Conservation (phyloP, 2,329 filamentous ascomycete genomes). For the Trichoderma hamatum region DNA sequence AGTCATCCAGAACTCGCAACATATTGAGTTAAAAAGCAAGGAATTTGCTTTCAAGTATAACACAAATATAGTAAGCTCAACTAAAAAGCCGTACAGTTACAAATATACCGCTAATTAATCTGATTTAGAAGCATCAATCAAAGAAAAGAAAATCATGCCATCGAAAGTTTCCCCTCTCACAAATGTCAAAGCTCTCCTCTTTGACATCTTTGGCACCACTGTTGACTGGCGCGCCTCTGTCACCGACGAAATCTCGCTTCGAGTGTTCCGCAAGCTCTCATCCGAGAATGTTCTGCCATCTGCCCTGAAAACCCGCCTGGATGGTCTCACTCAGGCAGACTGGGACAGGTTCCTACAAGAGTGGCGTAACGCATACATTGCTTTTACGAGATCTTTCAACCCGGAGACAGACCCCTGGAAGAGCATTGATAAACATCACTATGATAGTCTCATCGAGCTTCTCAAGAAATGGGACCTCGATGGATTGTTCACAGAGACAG, state of each 20-base stretch:
- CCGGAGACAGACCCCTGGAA: constrained; percentile 58
- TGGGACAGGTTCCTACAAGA: constrained; percentile 69
- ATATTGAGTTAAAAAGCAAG: not conserved
- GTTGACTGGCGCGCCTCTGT: constrained; percentile 78
- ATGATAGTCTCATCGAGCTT: constrained; percentile 61
- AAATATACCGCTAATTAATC: not conserved
- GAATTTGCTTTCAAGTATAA: not conserved
- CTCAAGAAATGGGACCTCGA: constrained; percentile 58
- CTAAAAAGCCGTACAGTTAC: not conserved
- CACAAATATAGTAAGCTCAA: not conserved
- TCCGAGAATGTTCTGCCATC: constrained; percentile 50
- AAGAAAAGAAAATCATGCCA: constrained; percentile 32
- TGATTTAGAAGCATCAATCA: too few relatives aligned
- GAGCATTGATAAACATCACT: constrained; percentile 73
- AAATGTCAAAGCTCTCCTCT: constrained; percentile 63
- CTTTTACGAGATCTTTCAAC: constrained; percentile 61
- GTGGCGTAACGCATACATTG: constrained; percentile 68
- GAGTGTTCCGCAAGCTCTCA: constrained; percentile 51
- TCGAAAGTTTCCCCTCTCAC: constrained; percentile 34
- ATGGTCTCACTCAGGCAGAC: constrained; percentile 56
- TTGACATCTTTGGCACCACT: constrained; percentile 79
- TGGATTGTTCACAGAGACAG: constrained; percentile 63
- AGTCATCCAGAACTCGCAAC: not conserved
- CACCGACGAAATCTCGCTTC: constrained; percentile 57
- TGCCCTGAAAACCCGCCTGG: constrained; percentile 51